Evolutionary conservation across 805 yeast species (phyloP).

Genomic region (Lachancea sp.): DNA sequence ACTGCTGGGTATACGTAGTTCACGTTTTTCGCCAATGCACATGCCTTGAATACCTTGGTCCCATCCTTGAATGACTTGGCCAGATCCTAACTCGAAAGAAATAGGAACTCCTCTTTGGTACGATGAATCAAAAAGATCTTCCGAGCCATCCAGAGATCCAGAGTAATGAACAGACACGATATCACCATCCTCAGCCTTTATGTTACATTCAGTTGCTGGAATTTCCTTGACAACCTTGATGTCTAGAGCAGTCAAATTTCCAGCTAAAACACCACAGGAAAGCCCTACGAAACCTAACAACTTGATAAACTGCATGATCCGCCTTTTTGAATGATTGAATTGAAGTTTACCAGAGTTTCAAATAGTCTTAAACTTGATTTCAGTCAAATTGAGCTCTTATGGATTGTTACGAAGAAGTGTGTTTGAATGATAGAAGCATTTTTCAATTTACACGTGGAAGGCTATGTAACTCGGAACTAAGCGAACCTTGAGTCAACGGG

Average conservation of each 20-base stretch:
- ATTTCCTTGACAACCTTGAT: conserved; percentile 44
- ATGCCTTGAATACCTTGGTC: conserved; percentile 75
- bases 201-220: conserved; percentile 46
- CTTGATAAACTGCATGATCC: neutral
- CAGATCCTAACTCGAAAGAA: conserved; percentile 64
- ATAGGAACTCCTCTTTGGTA: conserved; percentile 59
- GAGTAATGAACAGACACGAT: conserved; percentile 68
- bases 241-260: conserved; percentile 23
- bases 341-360: too few relatives aligned
- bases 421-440: too few relatives aligned
- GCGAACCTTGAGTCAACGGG: too few relatives aligned
- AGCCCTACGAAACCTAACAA: neutral
- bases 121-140: conserved; percentile 72
- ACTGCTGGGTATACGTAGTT: conserved; percentile 68
- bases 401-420: too few relatives aligned
- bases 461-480: too few relatives aligned
- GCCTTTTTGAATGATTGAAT: neutral
- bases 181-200: conserved; percentile 61
- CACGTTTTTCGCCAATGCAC: conserved; percentile 87
- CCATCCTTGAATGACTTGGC: conserved; percentile 86
- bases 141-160: conserved; percentile 57
- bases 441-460: too few relatives aligned
- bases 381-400: too few relatives aligned
- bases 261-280: conserved; percentile 14
- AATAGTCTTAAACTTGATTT: too few relatives aligned